phyloP scores from a whole-genome alignment of 768 basidiomycete genomes.

The Dentipellis sp. region DNA sequence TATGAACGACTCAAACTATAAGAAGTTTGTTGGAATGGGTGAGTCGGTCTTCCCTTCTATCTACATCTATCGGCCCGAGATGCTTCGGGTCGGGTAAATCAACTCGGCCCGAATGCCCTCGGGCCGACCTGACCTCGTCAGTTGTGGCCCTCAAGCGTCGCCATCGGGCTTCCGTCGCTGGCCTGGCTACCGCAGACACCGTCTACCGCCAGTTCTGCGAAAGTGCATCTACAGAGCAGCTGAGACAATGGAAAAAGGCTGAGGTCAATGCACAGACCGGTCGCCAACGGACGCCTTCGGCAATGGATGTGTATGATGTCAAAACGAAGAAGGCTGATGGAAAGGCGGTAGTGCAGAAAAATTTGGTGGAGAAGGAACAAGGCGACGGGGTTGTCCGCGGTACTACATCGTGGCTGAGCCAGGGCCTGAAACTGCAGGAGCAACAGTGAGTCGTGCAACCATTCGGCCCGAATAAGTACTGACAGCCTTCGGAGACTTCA shows the following conservation, averaged over 20 bases:
- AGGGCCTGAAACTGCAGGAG: not conserved
- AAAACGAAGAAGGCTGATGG: not conserved
- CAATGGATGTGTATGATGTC: not conserved
- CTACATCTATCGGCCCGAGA: not conserved
- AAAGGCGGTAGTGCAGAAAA: not conserved
- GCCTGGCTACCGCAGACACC: too few relatives aligned
- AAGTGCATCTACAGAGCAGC: too few relatives aligned
- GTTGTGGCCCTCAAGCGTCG: not conserved
- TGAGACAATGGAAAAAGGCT: not conserved
- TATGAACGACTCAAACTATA: constrained; percentile 2
- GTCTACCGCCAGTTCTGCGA: too few relatives aligned
- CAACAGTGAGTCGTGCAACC: not conserved
- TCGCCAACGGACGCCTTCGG: not conserved
- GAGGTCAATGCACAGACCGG: not conserved
- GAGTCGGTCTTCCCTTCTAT: not conserved
- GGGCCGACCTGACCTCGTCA: too few relatives aligned
- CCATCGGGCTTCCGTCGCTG: not conserved
- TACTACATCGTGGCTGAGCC: not conserved
- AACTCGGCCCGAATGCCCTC: too few relatives aligned
- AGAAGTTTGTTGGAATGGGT: not conserved
- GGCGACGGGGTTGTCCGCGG: not conserved
- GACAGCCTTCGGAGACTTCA: too few relatives aligned
- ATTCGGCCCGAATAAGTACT: too few relatives aligned
- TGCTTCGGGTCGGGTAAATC: too few relatives aligned
- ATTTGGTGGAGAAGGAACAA: not conserved